Percentiles rank a stretch among this genome's conserved stretches.
Conservation (phyloP, 2,329 filamentous ascomycete genomes). For the Falciphora oryzae region DNA sequence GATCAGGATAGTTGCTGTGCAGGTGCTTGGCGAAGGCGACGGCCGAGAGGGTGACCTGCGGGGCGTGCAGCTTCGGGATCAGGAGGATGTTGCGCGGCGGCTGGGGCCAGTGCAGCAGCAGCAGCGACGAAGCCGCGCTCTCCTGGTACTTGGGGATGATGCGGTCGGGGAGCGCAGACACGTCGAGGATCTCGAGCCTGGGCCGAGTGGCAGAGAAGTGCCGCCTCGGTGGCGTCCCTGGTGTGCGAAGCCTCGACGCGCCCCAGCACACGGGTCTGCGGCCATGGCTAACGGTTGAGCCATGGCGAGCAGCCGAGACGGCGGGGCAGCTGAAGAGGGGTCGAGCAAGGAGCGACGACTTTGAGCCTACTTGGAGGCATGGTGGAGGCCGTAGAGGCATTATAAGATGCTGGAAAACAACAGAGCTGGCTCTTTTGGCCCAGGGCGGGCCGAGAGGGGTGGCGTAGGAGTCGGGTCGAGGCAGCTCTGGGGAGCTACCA, state of each 20-base stretch:
- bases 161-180: slow-evolving; percentile 45
- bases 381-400: background rate
- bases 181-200: slow-evolving; percentile 43
- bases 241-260: no score
- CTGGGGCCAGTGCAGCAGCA: slow-evolving; percentile 48
- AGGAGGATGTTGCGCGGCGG: slow-evolving; percentile 53
- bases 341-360: no score
- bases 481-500: background rate
- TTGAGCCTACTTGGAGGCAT: background rate
- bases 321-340: no score
- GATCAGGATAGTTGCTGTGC: slow-evolving; percentile 68
- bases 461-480: background rate
- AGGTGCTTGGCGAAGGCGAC: slow-evolving; percentile 64
- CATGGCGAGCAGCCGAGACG: no score
- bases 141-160: slow-evolving; percentile 60
- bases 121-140: slow-evolving; percentile 46
- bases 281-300: no score
- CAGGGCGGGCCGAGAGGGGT: background rate
- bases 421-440: background rate
- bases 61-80: slow-evolving; percentile 52
- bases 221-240: slow-evolving; percentile 19
- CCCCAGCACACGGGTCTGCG: background rate
- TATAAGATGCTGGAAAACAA: background rate
- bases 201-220: slow-evolving; percentile 43
- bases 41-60: slow-evolving; percentile 46